Base-by-base conservation (phyloP, 2,329 filamentous ascomycete species). In the Pseudocercospora fuligena region DNA sequence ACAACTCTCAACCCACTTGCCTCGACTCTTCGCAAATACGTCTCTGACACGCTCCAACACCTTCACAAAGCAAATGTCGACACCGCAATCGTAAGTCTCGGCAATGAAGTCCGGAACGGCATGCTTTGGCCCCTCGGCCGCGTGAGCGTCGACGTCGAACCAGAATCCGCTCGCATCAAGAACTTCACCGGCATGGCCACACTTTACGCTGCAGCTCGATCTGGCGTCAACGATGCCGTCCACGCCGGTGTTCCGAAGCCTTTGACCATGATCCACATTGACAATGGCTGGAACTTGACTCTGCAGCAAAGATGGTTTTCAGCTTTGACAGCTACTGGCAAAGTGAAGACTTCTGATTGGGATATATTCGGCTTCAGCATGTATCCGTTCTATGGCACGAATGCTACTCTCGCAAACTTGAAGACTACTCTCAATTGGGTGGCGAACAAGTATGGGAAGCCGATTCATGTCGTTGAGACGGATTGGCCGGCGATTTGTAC, bases 81-180 rank as follows among this genome's bases (percentile, higher is more conserved):
- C 46, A 76, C 82, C 29, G 76, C 75, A 21, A 76, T 83, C 57
- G 81, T 84, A 7, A 80, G 72, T 19, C 72, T 80, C 7, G 79
- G 79, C 57, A 80, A 80, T 65, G 79, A 80, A 69, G 76, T 81
- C 66, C 69, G 77, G 14, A 67, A 78, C 64, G 79, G 79, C 9
- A 78, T 80, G 74, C 69, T 80, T 14, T 80, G 78, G 77, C 79
- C 79, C 3, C 64, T 73, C 5, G 79, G 78, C 29, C 62, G 74
- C 27, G 77, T 74, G 33, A 70, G 76, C 57, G 76, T 81, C 11
- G 76, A 80, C 63, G 70, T 78, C 29, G 66, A 78, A 61, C 78
- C 78, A 1, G 73, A 69, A 57, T 63, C 69, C 9, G 73, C 74
- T 2, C 73, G 75, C 3, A 73, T 79, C 1, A 61, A 70, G 3